Evolutionary conservation across 78 protist species (phyloP).

Genomic region (Polysphondylium violaceum): DNA sequence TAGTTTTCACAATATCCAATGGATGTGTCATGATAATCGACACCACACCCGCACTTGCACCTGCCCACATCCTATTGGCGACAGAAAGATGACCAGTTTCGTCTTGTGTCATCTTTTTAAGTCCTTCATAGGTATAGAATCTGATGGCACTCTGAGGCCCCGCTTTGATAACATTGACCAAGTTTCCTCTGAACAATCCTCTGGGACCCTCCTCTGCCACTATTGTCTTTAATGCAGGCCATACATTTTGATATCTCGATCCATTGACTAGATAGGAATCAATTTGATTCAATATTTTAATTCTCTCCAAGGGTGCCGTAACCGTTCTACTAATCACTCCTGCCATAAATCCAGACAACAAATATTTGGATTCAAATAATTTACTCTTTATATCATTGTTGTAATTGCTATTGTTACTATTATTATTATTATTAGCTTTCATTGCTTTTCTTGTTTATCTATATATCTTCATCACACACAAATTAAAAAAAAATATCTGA

Average conservation of each 20-base stretch:
- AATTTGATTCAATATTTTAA: slow-evolving; percentile 65
- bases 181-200: slow-evolving; percentile 67
- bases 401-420: not conserved
- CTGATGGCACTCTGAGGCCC: slow-evolving; percentile 72
- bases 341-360: slow-evolving; percentile 64
- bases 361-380: slow-evolving; percentile 2
- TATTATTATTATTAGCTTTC: not conserved
- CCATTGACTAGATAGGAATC: slow-evolving; percentile 17
- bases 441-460: too few relatives aligned
- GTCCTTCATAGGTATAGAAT: slow-evolving; percentile 44
- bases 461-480: too few relatives aligned
- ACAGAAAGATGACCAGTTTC: not conserved
- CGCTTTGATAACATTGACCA: slow-evolving; percentile 44
- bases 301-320: slow-evolving; percentile 82
- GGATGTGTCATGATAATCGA: slow-evolving; percentile 52
- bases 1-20: slow-evolving; percentile 54
- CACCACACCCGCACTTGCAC: slow-evolving; percentile 72
- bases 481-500: too few relatives aligned
- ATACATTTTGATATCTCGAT: slow-evolving; percentile 33
- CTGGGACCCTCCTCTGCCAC: slow-evolving; percentile 34
- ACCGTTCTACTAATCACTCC: slow-evolving; percentile 75
- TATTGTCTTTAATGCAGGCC: slow-evolving; percentile 20
- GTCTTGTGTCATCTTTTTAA: slow-evolving; percentile 28
- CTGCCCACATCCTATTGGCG: slow-evolving; percentile 55
- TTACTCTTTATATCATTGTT: too few relatives aligned